phyloP scores from a whole-genome alignment of 208 protist species.

The Leishmania turanica region DNA sequence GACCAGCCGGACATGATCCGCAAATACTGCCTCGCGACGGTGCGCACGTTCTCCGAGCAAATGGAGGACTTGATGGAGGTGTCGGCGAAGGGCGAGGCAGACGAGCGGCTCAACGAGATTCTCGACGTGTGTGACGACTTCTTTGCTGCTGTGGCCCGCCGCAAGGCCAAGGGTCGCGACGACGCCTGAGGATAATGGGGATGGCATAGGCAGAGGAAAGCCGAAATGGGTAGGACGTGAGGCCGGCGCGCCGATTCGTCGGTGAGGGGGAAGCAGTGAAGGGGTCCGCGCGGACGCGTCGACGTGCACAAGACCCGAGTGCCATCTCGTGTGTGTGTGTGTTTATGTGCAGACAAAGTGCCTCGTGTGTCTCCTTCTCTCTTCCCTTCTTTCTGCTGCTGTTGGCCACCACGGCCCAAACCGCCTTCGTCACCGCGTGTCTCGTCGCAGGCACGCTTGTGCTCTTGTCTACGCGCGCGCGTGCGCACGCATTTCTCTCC shows the following conservation, averaged over 20 bases:
- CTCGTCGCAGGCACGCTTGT: background rate
- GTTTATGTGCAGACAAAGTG: background rate
- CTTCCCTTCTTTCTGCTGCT: background rate
- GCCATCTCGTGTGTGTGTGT: conserved; percentile 1
- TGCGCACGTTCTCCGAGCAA: conserved; percentile 63
- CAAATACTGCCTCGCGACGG: conserved; percentile 62
- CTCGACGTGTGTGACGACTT: conserved; percentile 88
- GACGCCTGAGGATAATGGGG: background rate
- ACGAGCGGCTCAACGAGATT: conserved; percentile 87
- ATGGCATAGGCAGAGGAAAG: background rate
- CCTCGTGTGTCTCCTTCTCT: background rate
- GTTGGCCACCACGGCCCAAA: background rate
- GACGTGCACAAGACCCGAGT: background rate
- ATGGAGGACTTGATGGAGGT: conserved; percentile 81
- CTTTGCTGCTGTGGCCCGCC: conserved; percentile 45
- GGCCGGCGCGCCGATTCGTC: background rate
- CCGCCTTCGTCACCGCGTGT: background rate
- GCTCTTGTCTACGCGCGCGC: background rate
- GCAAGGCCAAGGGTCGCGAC: conserved; percentile 6
- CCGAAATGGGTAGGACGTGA: background rate
- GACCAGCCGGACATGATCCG: conserved; percentile 54
- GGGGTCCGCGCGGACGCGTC: background rate
- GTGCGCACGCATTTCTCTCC: background rate
- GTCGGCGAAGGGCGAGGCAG: conserved; percentile 71
- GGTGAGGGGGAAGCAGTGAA: background rate